phyloP scores from a whole-genome alignment of 169 alveolate genomes.

The Plasmodium chabaudi region DNA sequence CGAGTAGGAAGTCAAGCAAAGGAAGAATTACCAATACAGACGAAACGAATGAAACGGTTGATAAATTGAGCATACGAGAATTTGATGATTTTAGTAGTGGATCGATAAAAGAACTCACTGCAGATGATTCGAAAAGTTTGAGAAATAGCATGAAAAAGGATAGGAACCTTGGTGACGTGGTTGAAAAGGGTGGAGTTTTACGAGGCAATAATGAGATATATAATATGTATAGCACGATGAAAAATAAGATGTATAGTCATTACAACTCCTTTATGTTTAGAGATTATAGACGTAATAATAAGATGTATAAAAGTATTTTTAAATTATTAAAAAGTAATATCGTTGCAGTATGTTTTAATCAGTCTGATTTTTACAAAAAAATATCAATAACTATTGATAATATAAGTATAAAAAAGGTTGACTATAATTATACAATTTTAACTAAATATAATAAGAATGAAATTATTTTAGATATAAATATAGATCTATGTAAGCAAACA shows the following conservation, averaged over 20 bases:
- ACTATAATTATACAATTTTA: constrained; percentile 25
- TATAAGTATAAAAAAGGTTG: constrained; percentile 41
- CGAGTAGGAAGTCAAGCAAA: neutral
- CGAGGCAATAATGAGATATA: neutral
- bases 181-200: neutral
- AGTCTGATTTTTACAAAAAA: constrained; percentile 43
- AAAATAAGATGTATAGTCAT: constrained; percentile 39
- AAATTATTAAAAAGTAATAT: constrained; percentile 16
- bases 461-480: constrained; percentile 5
- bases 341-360: constrained; percentile 13
- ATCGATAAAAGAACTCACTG: no score
- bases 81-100: neutral
- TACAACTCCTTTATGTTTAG: constrained; percentile 18
- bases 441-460: constrained; percentile 40
- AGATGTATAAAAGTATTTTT: constrained; percentile 16
- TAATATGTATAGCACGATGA: constrained; percentile 4
- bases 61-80: neutral
- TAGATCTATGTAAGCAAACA: constrained; percentile 43
- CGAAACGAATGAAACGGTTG: neutral
- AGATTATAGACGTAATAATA: constrained; percentile 10
- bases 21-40: neutral
- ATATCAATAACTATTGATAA: constrained; percentile 17
- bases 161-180: neutral
- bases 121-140: neutral
- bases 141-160: neutral